Percentiles rank a stretch among this genome's conserved stretches.
Conservation (phyloP, 257 asterid species). For the Cynanchum wilfordii region DNA sequence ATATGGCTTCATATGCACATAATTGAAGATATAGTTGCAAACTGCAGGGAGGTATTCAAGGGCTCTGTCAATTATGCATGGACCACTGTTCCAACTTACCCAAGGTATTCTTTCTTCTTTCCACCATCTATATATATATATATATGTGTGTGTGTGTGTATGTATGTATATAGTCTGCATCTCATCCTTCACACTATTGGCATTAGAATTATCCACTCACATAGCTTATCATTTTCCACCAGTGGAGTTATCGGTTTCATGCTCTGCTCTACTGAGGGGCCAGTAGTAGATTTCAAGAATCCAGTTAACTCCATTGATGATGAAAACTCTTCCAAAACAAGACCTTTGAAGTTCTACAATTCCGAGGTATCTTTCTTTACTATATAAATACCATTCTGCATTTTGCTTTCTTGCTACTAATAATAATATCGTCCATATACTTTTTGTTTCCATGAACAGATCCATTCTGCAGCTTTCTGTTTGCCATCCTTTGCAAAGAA, state of each 20-base stretch:
- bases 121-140: no score
- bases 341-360: slow-evolving; percentile 70
- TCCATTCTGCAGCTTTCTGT: slow-evolving; percentile 92
- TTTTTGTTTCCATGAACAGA: slow-evolving; percentile 25
- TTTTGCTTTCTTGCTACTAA: no score
- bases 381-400: no score
- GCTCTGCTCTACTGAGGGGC: slow-evolving; percentile 85
- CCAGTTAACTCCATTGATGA: slow-evolving; percentile 66
- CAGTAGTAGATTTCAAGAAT: slow-evolving; percentile 63
- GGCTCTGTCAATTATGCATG: slow-evolving; percentile 98
- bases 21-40: slow-evolving; percentile 74
- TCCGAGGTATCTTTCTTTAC: slow-evolving; percentile 64
- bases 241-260: slow-evolving; percentile 90
- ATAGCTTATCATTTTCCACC: slow-evolving; percentile 8
- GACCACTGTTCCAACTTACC: slow-evolving; percentile 98
- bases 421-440: not conserved
- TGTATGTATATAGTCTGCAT: not conserved
- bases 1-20: slow-evolving; percentile 99
- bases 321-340: slow-evolving; percentile 28
- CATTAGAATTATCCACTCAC: not conserved
- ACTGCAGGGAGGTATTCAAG: slow-evolving; percentile 89
- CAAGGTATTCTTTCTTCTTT: slow-evolving; percentile 45
- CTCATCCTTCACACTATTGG: not conserved
- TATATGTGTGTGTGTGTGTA: no score
- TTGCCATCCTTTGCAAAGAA: slow-evolving; percentile 86